Evolutionary conservation across 345 rosid species (phyloP).

Genomic region (Citrus mangshanensis): DNA sequence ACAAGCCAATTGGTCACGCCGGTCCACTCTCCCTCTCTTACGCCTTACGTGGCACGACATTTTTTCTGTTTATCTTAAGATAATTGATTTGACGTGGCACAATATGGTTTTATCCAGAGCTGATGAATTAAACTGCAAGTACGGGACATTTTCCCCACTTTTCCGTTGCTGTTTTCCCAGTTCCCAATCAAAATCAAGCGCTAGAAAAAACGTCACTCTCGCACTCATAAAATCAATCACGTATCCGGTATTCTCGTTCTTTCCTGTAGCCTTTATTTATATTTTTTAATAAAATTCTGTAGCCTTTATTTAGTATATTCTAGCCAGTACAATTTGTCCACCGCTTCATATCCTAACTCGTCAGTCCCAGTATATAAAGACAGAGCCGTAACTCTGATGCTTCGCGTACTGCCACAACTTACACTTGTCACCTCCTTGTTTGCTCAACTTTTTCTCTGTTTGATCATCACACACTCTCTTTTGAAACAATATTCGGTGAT

Average conservation of each 20-base stretch:
- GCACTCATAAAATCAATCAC: background rate
- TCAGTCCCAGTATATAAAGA: background rate
- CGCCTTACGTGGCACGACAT: too few species aligned
- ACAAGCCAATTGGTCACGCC: background rate
- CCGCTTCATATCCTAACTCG: background rate
- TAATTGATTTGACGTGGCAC: too few species aligned
- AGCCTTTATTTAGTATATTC: background rate
- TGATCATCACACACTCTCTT: background rate
- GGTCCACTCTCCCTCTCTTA: too few species aligned
- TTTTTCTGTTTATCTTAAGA: background rate
- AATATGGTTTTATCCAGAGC: background rate
- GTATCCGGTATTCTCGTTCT: background rate
- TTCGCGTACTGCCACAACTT: background rate
- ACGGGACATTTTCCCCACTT: background rate
- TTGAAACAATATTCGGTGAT: background rate
- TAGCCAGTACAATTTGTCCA: background rate
- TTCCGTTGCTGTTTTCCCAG: background rate
- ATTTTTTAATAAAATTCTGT: too few species aligned
- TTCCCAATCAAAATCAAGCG: background rate
- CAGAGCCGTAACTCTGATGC: background rate
- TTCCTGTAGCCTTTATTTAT: background rate
- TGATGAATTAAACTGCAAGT: too few species aligned
- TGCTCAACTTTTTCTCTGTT: background rate
- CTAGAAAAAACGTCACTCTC: background rate
- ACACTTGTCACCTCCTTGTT: conserved; percentile 7